Evolutionary conservation across 2,329 filamentous ascomycete species (phyloP), one percentile per base, ranked within the genome.

Genomic region (Fusarium solani-melongenae): DNA sequence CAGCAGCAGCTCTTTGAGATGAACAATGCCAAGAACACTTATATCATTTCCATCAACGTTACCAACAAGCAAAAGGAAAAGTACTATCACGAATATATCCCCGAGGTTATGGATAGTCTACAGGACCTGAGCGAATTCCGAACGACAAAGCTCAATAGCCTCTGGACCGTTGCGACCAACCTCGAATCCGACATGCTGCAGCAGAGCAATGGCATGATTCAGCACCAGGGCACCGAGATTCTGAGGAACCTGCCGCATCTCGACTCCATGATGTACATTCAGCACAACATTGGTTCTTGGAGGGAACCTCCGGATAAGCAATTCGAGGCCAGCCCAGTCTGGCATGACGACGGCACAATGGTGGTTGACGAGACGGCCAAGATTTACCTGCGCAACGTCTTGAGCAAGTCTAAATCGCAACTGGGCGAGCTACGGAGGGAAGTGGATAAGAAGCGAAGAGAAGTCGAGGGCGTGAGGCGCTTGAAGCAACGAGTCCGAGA

Each of bases 1-100:
- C 94, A 97, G 79, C 94, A 98, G 81, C 96, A 98, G 82, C 88
- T 97, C 69, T 85, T 92, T 69, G 96, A 99, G 77, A 98, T 98
- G 96, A 94, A 96, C 84, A 99, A 99, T 81, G 89, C 93, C 82
- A 99, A 99, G 87, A 99, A 99, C 82, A 95, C 93, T n/a, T 99
- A 99, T 80, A 86, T 99, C 70, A 98, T 99, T 79, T 90, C 91
- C 70, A 98, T 99, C 85, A 97, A 97, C 80, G 94, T 98, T 67
- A 97, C 95, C 36, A 99, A 99, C 84, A 97, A 96, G 85, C 92
- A 98, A 79, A 99, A 98, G 85, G 95, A 98, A 81, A 94, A 92
- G 80, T 98, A 98, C 85, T 99, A 98, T 80, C 93, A 98, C 81
- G 95, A 98, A 82, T 98, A 98, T 82, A 89, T 99, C 22, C 96